Conservation (phyloP, 1,139 yeast species). For the Pichia sp. region DNA sequence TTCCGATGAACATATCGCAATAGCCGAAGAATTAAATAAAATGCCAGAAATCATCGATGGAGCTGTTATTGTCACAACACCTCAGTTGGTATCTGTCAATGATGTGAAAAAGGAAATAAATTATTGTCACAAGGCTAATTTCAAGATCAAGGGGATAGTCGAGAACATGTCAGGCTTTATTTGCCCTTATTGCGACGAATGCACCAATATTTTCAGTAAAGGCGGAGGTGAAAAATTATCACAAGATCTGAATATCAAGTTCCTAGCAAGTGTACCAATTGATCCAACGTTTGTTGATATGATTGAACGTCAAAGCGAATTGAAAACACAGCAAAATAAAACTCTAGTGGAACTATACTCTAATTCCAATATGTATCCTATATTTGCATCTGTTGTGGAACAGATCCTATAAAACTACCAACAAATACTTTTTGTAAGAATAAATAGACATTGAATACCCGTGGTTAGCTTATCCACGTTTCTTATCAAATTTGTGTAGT, state of each 20-base stretch:
- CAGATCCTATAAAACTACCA: slow-evolving; percentile 4
- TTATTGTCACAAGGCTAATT: slow-evolving; percentile 81
- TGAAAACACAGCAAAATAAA: slow-evolving; percentile 18
- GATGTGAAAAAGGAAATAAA: slow-evolving; percentile 94
- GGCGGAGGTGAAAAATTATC: slow-evolving; percentile 89
- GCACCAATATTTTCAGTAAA: slow-evolving; percentile 82
- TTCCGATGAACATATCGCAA: slow-evolving; percentile 94
- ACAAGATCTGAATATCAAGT: slow-evolving; percentile 48
- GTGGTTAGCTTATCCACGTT: too few species aligned
- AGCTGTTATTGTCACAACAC: slow-evolving; percentile 91
- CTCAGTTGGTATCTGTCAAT: slow-evolving; percentile 86
- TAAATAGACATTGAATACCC: too few species aligned
- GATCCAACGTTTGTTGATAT: slow-evolving; percentile 86
- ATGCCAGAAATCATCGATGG: slow-evolving; percentile 73
- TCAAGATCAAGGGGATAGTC: slow-evolving; percentile 74
- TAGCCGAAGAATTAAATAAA: slow-evolving; percentile 79
- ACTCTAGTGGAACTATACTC: slow-evolving; percentile 29
- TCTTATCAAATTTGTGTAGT: too few species aligned
- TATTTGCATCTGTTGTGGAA: slow-evolving; percentile 32
- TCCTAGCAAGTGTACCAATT: slow-evolving; percentile 82
- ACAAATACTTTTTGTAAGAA: not conserved
- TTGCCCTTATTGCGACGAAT: slow-evolving; percentile 89
- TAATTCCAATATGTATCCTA: slow-evolving; percentile 31
- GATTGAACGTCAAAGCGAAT: slow-evolving; percentile 51
- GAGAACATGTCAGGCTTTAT: slow-evolving; percentile 97